Evolutionary conservation across 495 filamentous ascomycete genomes (phyloP), one percentile per base, ranked within the genome.

Genomic region (Lasiosphaeria miniovina): DNA sequence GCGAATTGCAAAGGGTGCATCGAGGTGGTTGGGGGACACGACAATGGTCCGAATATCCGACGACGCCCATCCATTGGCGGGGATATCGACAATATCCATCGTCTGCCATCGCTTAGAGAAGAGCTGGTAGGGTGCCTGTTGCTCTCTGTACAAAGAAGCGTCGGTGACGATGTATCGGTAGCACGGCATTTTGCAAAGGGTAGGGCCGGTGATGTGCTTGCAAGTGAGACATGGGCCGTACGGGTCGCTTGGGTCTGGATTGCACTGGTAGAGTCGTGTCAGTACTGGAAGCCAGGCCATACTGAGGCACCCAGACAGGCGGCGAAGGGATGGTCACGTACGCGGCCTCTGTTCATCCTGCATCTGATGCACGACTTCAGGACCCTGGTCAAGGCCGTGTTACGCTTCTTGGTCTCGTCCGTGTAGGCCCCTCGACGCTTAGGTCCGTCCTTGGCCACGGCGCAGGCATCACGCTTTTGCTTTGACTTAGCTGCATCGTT

Each of bases 301-400:
- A 46, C 12, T 14, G 43, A 14, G 12, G 7, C 15, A 46, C 5
- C 32, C 33, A 51, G 49, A 6, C 6, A 24, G 17, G 10, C 7
- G 17, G 33, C 6, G 17, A 31, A 31, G 43, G 8, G 48, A 48
- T 12, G 17, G 8, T 41, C 43, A 51, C 62, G 40, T 60, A 67
- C 65, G 4, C 66, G 64, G 8, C 64, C 59, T 52, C 64, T 55
- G 50, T 67, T 64, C 66, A 69, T 69, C 49, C 66, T 58, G 53
- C 66, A 69, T 11, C 66, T 56, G 58, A 69, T 66, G 57, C 66
- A 69, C 10, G 66, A 69, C 59, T 66, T 67, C 35, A 69, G 61
- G 6, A 66, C 58, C 1, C 66, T 59, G 5, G 66, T 69, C 46
- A 69, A 51, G 3, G 66, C 66, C 14, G 66, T 69, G 46, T 64